Percentiles rank a stretch among this genome's conserved stretches.
Evolutionary conservation across 768 basidiomycete species (phyloP).

Genomic region (Rhodotorula graminis): DNA sequence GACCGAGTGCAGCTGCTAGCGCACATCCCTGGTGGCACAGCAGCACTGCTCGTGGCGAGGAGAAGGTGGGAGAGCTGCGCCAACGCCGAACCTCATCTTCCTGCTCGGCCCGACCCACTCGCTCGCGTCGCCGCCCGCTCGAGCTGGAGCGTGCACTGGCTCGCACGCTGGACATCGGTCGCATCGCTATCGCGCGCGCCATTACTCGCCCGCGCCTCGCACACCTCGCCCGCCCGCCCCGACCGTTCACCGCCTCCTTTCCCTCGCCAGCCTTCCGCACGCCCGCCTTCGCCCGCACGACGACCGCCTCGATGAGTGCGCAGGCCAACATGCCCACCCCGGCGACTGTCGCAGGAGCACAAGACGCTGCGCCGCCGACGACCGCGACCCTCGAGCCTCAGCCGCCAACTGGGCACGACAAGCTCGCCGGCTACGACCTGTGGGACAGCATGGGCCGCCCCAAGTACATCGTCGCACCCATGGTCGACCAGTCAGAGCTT

Average conservation of each 20-base stretch:
- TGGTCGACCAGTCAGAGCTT: slow-evolving; percentile 97
- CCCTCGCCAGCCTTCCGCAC: background rate
- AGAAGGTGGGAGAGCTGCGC: background rate
- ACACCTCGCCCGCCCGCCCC: background rate
- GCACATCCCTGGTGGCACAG: too few relatives aligned
- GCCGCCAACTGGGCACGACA: slow-evolving; percentile 1
- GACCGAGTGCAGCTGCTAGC: too few relatives aligned
- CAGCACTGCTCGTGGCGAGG: too few relatives aligned
- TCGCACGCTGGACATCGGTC: background rate
- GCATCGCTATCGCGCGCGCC: background rate
- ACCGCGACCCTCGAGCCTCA: slow-evolving; percentile 24
- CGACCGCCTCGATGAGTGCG: background rate
- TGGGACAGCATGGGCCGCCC: slow-evolving; percentile 63
- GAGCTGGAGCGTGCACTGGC: background rate
- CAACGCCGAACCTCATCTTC: background rate
- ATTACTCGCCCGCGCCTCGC: background rate
- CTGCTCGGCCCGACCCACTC: background rate
- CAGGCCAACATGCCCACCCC: background rate
- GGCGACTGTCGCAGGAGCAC: fast-evolving
- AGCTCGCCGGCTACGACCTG: slow-evolving; percentile 32
- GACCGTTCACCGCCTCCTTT: background rate
- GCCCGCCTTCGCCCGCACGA: background rate
- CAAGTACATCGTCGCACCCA: slow-evolving; percentile 87
- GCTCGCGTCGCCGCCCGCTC: background rate
- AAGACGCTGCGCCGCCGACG: background rate